These are phyloP conservation scores for Exophiala xenobiotica DNA, from an alignment of 2,329 filamentous ascomycete genomes.

Conservation along the genomic window DNA sequence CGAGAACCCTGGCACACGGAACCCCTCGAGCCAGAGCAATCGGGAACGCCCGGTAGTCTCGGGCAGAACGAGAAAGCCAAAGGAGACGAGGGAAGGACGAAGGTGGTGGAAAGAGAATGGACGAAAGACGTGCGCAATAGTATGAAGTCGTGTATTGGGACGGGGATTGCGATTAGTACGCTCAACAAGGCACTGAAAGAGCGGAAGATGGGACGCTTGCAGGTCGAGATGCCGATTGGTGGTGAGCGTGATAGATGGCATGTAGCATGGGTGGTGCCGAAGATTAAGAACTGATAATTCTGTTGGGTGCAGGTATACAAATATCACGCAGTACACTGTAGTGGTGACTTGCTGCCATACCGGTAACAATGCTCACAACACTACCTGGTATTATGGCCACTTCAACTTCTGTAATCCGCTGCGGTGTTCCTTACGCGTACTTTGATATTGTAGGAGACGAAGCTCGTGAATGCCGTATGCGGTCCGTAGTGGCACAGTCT, in stretches of 20 bases:
- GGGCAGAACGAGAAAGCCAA: no score
- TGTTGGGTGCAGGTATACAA: background rate
- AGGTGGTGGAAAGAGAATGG: conserved; percentile 62
- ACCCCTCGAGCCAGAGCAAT: no score
- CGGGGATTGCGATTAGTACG: conserved; percentile 62
- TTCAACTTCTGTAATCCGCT: no score
- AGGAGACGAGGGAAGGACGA: no score
- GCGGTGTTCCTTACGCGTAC: no score
- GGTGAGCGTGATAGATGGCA: conserved; percentile 45
- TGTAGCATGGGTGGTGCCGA: conserved; percentile 47
- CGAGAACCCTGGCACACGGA: conserved; percentile 37
- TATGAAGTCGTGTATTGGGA: conserved; percentile 69
- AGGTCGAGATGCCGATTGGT: conserved; percentile 21
- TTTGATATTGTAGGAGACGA: no score
- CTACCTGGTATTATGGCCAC: no score
- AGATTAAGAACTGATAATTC: conserved; percentile 30
- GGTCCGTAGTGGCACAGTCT: no score
- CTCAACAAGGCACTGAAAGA: conserved; percentile 57
- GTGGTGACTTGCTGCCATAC: no score
- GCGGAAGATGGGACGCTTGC: conserved; percentile 24
- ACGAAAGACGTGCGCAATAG: conserved; percentile 57
- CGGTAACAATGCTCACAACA: no score
- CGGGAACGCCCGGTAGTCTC: no score
- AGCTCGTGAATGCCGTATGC: no score
- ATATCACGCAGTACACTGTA: background rate